phyloP scores from a whole-genome alignment of 768 basidiomycete species.

The Suillus brevipes region DNA sequence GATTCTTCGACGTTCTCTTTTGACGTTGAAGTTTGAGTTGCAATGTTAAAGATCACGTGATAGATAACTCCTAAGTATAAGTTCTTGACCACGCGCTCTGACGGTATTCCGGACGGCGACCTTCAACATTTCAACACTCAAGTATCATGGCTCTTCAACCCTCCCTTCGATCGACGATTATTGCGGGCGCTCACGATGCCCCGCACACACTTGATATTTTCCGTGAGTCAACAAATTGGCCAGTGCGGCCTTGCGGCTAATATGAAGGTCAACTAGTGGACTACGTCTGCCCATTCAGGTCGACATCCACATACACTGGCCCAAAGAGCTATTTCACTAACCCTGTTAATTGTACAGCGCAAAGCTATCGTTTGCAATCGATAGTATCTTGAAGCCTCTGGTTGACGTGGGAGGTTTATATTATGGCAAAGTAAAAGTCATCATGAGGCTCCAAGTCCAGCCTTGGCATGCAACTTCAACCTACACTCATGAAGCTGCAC shows the following conservation, averaged over 20 bases:
- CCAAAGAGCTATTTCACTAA: background rate
- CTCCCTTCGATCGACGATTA: conserved; percentile 59
- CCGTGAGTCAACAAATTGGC: conserved; percentile 41
- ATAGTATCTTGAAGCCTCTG: conserved; percentile 59
- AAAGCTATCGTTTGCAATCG: conserved; percentile 60
- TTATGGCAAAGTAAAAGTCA: conserved; percentile 69
- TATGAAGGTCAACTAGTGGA: conserved; percentile 58
- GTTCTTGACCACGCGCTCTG: background rate
- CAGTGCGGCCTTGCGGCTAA: background rate
- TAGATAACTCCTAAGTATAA: background rate
- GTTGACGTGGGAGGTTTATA: conserved; percentile 61
- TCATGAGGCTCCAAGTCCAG: conserved; percentile 71
- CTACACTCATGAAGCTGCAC: conserved; percentile 75
- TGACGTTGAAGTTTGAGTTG: background rate
- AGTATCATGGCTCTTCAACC: conserved; percentile 75
- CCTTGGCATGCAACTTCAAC: conserved; percentile 82
- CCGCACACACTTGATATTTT: conserved; percentile 83
- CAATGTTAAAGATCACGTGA: background rate
- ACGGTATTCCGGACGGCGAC: background rate
- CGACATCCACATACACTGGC: background rate
- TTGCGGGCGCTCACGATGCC: conserved; percentile 58
- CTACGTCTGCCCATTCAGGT: conserved; percentile 87
- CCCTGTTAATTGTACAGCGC: conserved; percentile 39
- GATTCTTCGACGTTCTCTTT: background rate
- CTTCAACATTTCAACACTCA: conserved; percentile 11